A percentile compares a stretch with the other conserved stretches of the same genome.
phyloP scores from a whole-genome alignment of 768 basidiomycete genomes.

The Melanogaster broomeanus region DNA sequence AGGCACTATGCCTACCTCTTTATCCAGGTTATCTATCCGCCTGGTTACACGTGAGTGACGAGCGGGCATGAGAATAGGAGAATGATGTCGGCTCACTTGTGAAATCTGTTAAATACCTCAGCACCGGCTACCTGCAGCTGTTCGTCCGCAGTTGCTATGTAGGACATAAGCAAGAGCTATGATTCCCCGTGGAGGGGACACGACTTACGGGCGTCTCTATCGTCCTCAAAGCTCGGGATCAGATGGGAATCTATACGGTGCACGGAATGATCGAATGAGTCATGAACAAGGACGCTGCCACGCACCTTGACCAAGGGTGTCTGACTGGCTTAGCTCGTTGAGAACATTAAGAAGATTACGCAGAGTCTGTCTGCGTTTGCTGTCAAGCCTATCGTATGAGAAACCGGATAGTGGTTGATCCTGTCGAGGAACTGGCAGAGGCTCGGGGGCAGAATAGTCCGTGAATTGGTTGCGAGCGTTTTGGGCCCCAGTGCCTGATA shows the following conservation, averaged over 20 bases:
- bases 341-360: slow-evolving; percentile 40
- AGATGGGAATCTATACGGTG: slow-evolving; percentile 36
- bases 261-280: not conserved
- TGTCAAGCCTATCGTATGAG: slow-evolving; percentile 7
- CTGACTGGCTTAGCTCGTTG: slow-evolving; percentile 40
- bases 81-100: slow-evolving; percentile 43
- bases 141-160: slow-evolving; percentile 63
- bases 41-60: slow-evolving; percentile 32
- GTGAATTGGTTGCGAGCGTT: not conserved
- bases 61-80: not conserved
- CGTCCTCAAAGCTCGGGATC: slow-evolving; percentile 58
- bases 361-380: slow-evolving; percentile 38
- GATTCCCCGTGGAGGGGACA: not conserved
- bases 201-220: slow-evolving; percentile 65
- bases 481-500: slow-evolving; percentile 1
- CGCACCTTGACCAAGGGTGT: slow-evolving; percentile 23
- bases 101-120: slow-evolving; percentile 62
- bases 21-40: slow-evolving; percentile 62
- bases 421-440: not conserved
- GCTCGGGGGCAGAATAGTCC: not conserved
- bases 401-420: slow-evolving; percentile 1
- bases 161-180: not conserved
- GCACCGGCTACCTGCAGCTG: slow-evolving; percentile 69
- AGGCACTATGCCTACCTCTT: slow-evolving; percentile 45
- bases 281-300: slow-evolving; percentile 5